phyloP scores from a whole-genome alignment of 2,329 filamentous ascomycete genomes.

The Cadophora malorum region DNA sequence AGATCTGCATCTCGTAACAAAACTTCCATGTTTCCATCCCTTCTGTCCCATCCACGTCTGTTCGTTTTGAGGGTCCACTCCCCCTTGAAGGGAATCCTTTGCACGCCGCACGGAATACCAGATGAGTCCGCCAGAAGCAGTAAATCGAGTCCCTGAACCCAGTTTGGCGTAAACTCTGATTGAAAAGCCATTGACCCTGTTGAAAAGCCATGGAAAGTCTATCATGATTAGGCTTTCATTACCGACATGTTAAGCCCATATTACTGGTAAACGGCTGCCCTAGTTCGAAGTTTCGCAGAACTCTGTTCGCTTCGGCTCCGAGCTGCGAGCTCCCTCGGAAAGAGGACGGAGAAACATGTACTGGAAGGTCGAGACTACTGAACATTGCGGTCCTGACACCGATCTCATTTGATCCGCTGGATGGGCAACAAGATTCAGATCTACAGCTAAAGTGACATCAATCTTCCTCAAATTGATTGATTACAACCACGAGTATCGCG shows the following conservation, averaged over 20 bases:
- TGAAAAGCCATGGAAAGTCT: neutral
- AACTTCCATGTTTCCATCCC: neutral
- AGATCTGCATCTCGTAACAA: neutral
- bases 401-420: too few species aligned
- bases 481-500: neutral
- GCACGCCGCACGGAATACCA: neutral
- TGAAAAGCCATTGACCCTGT: neutral
- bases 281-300: too few species aligned
- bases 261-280: neutral
- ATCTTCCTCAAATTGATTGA: neutral
- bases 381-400: too few species aligned
- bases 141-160: neutral
- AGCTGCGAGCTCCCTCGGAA: too few species aligned
- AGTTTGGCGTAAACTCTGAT: neutral
- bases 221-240: constrained; percentile 2
- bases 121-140: neutral
- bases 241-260: neutral
- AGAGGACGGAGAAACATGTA: too few species aligned
- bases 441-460: neutral
- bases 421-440: neutral
- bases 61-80: neutral
- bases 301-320: too few species aligned
- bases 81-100: neutral
- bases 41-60: neutral
- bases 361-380: too few species aligned